Evolutionary conservation across 2,329 filamentous ascomycete species (phyloP).

Genomic region (Sclerotinia subarctica): DNA sequence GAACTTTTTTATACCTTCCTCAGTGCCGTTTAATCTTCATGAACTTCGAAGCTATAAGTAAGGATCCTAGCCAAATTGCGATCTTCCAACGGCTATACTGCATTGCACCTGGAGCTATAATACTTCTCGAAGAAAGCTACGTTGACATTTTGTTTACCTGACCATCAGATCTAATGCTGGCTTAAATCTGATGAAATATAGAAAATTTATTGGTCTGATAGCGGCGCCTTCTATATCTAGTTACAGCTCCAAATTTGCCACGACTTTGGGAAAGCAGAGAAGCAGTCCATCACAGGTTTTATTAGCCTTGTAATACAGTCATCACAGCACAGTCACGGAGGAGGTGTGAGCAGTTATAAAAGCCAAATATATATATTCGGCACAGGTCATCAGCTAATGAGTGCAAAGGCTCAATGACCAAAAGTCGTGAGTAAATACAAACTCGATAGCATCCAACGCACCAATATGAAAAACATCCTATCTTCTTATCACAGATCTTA

Average conservation of each 20-base stretch:
- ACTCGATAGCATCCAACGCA: constrained; percentile 6
- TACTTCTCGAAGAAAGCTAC: constrained; percentile 4
- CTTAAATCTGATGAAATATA: background rate
- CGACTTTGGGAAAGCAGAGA: background rate
- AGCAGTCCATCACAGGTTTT: background rate
- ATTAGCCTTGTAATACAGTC: background rate
- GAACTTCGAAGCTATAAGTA: background rate
- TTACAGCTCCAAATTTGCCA: background rate
- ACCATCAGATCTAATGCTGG: background rate
- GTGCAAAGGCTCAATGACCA: constrained; percentile 1
- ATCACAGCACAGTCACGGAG: background rate
- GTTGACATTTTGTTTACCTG: background rate
- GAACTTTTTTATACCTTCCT: no score
- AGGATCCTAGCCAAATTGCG: constrained; percentile 4
- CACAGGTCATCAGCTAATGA: background rate
- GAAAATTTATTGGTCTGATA: no score
- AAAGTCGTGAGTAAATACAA: background rate
- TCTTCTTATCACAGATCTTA: background rate
- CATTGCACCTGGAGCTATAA: constrained; percentile 10
- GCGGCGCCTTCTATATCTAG: background rate
- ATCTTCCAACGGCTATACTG: background rate
- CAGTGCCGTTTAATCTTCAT: background rate
- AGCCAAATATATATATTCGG: background rate
- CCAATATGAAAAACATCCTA: background rate
- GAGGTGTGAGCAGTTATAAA: background rate